Base-by-base conservation (phyloP, 768 basidiomycete genomes). In the Mycena galopus region DNA sequence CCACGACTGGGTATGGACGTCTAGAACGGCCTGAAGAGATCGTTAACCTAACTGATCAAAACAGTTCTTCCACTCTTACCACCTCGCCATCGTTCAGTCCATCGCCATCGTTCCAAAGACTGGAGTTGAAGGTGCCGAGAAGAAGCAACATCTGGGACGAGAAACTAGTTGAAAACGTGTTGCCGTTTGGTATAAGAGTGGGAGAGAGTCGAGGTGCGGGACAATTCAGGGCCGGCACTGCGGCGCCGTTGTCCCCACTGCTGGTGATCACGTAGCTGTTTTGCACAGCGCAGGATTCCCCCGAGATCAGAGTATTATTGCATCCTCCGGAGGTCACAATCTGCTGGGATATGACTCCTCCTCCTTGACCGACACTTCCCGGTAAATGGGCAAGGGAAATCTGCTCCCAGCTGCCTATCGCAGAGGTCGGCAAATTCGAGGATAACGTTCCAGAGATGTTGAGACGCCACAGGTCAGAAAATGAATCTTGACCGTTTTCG, bases 381-480 rank as follows among this genome's bases (percentile, higher is more conserved):
- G 89, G 84, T 14, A 86, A 77, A 61, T 77, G 81, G 1, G 79
- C 81, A 56, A 89, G 75, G 9, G 82, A 80, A 42, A 89, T 73
- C 71, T 81, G 85, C 63, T 88, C 84, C 94, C 94, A 96, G 55
- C 86, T 90, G 12, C 86, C 94, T 21, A 76, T 76, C 0, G 88
- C 83, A 60, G 79, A 71, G 61, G 88, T 80, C 3, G 88, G 88
- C 35, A 90, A 78, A 78, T 95, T 95, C 21, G 93, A 88, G 3
- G 94, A 91, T 19, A 96, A 83, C 0, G 90, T 88, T 30, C 94
- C 94, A 14, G 92, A 88, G 17, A 96, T 81, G 69, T 88, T 83
- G 51, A 96, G 82, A 74, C 87, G 86, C 93, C 93, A 96, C 23
- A 94, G 84, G 63, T 95, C 89, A 25, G 92, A 89, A 37, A 94